Conservation (phyloP, 202 grass and related monocot species). For the Miscanthus sacchariflorus region DNA sequence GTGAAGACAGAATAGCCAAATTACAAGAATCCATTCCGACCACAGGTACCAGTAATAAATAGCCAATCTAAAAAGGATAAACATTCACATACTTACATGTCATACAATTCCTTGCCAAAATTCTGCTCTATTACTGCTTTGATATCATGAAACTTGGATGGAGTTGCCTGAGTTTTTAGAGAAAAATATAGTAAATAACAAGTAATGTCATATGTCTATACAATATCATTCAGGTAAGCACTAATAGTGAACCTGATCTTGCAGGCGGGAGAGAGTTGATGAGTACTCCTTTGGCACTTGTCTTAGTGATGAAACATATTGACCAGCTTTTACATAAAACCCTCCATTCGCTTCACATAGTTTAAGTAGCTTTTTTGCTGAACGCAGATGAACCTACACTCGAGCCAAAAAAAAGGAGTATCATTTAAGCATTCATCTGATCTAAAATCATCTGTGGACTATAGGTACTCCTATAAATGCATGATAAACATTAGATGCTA, state of each 20-base stretch:
- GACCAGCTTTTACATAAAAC: conserved; percentile 98
- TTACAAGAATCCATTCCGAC: background rate
- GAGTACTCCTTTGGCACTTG: conserved; percentile 90
- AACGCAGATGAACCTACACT: conserved; percentile 82
- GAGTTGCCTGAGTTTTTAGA: conserved; percentile 68
- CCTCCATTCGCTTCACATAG: conserved; percentile 85
- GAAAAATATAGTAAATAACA: conserved; percentile 30
- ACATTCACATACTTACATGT: conserved; percentile 68
- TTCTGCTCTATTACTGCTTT: conserved; percentile 75
- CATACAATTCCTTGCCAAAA: conserved; percentile 73
- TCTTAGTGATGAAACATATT: conserved; percentile 90
- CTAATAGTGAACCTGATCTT: conserved; percentile 76
- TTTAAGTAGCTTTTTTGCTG: conserved; percentile 78
- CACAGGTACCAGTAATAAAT: conserved; percentile 7
- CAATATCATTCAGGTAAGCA: background rate
- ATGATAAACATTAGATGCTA: background rate
- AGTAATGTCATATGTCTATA: conserved; percentile 4
- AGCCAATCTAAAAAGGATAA: background rate
- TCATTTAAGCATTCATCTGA: background rate
- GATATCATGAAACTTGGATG: conserved; percentile 79
- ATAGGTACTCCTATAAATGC: background rate
- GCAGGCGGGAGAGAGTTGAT: conserved; percentile 81
- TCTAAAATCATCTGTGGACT: conserved; percentile 12
- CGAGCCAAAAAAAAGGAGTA: background rate
- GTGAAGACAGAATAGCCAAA: background rate